These are phyloP conservation scores for Thermothielavioides terrestris DNA, from an alignment of 495 filamentous ascomycete genomes.

Conservation along the genomic window DNA sequence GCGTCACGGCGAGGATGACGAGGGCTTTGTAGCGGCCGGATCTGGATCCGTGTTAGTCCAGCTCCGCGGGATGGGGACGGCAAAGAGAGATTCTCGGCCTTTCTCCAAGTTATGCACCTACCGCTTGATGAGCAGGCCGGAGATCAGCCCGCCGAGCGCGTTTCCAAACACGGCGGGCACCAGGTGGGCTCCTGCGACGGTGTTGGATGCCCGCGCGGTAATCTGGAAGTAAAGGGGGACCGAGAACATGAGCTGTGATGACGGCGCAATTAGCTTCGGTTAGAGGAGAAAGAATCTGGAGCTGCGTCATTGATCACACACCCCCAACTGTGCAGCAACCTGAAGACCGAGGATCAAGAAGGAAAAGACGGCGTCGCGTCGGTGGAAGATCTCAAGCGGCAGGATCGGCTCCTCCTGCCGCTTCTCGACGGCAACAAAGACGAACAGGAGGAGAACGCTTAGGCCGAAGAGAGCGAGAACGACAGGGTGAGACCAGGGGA, in stretches of 20 bases:
- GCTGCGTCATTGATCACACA: too few species aligned
- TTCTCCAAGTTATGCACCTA: constrained; percentile 6
- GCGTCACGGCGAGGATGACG: constrained; percentile 41
- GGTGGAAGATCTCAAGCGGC: constrained; percentile 47
- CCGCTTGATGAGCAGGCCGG: constrained; percentile 49
- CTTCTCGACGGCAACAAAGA: constrained; percentile 46
- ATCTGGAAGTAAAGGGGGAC: constrained; percentile 65
- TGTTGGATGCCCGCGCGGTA: constrained; percentile 46
- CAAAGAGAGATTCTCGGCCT: neutral
- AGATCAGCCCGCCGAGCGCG: constrained; percentile 51
- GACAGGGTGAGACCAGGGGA: constrained; percentile 48
- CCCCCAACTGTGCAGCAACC: constrained; percentile 48
- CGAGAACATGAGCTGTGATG: constrained; percentile 42
- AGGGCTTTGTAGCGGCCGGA: constrained; percentile 54
- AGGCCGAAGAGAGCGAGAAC: constrained; percentile 29
- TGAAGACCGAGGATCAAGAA: constrained; percentile 49
- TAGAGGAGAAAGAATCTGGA: too few species aligned
- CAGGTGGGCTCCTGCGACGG: constrained; percentile 51
- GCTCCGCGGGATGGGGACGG: neutral
- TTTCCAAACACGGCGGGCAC: constrained; percentile 59
- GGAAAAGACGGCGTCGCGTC: constrained; percentile 45
- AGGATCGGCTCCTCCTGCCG: constrained; percentile 54
- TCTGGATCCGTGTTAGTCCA: constrained; percentile 15
- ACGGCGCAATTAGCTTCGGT: too few species aligned
- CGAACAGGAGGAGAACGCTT: constrained; percentile 29